Base-by-base conservation (phyloP, 2,329 filamentous ascomycete genomes). In the Dichotomopilus funicola region DNA sequence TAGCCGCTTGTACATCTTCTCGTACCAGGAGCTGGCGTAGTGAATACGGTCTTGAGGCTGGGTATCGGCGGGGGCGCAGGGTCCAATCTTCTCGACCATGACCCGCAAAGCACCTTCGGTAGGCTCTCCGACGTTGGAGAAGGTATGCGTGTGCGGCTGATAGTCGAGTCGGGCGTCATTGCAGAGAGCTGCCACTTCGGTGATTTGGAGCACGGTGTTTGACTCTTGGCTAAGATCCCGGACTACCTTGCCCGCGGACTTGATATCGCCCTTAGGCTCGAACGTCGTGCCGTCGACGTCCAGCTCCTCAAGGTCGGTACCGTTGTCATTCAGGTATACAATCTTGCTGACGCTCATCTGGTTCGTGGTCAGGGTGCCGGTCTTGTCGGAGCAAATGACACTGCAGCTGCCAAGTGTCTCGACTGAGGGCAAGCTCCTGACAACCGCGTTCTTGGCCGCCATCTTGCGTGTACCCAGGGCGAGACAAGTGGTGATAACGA, bases 361-460 rank as follows among this genome's bases (percentile, higher is more conserved):
- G 75, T 99, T 99, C 42, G 94, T 99, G 9, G 94, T 99, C 69
- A 99, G 75, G 49, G 94, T 99, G 64, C 94, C 95, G 5, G 94
- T 99, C 79, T 99, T 99, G 78, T 99, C 94, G 4, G 95, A 99
- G 78, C 95, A 99, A 70, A 99, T 96, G 55, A 99, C 91, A 67
- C 94, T 99, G 82, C 94, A 99, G 80, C 94, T 99, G 69, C 94
- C 94, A 52, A 99, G 80, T 10, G 94, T 99, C 74, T 99, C 94
- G 51, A 99, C 94, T 1, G 94, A 99, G 19, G 94, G 94, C 65
- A 99, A 77, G 69, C 91, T 96, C 72, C 95, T 85, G 56, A 99
- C 95, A 40, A 99, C 91, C 6, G 94, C 94, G 68, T 97, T 97
- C 78, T 96, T 97, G 57, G 91, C 89, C 19, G 94, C 95, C 95